Evolutionary conservation across 208 protist genomes (phyloP), one percentile per base, ranked within the genome.

Genomic region (Crithidia mellificae): DNA sequence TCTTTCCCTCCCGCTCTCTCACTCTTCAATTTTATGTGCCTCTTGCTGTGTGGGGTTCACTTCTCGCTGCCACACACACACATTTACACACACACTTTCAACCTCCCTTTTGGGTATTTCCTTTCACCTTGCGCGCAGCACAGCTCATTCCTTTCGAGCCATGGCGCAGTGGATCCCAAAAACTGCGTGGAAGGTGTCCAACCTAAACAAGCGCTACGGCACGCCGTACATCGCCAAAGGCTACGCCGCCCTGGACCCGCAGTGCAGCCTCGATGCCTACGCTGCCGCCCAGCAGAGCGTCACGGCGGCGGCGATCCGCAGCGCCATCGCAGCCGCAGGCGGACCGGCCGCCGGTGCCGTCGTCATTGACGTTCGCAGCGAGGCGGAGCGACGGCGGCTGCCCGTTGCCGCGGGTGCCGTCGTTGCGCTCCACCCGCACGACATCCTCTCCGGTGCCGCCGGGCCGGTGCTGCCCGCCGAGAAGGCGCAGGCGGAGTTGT

Each of bases 151-250:
- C 8, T 66, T n/a, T 38, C 32, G 17, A 34, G 15, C 27, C 24
- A 95, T 95, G 87, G 83, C 87, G 53, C 90, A 95, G 78, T 95
- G 85, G 85, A 85, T 95, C 34, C 90, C 90, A 0, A 93, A 93
- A 62, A 95, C 90, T 0, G 87, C 90, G 15, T 95, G 90, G 90
- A 93, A 83, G 68, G 80, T 87, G 51, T 81, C 81, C 4, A 95
- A 91, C 77, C 75, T 95, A 8, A 93, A 95, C 75, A 95, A 92
- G 70, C 79, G 85, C 12, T 95, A 95, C 63, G 90, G 90, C 11
- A 71, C 71, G 20, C 70, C 68, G 54, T 90, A 91, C 74, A 53
- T 91, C 41, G 58, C 76, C 2, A 68, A 72, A 22, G 81, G 85
- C 20, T 68, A 77, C 46, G 38, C 56, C 15, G 41, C 59, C 1